These are phyloP conservation scores for Leishmania braziliensis DNA, from an alignment of 208 protist genomes.

Conservation along the genomic window DNA sequence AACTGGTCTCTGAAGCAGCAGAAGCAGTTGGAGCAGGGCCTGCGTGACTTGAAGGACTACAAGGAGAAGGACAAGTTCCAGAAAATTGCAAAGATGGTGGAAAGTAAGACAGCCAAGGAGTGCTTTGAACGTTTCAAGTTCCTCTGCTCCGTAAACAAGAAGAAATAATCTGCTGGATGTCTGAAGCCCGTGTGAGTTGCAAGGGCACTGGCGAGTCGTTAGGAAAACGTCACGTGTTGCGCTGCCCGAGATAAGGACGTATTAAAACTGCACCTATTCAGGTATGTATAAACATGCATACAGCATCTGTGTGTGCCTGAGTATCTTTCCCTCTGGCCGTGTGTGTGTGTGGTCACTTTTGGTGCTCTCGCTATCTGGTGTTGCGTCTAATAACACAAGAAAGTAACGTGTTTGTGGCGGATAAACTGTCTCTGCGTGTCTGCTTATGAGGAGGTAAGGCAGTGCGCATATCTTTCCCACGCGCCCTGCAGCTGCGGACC, in stretches of 20 bases:
- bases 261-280: background rate
- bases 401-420: background rate
- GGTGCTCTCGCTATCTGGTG: background rate
- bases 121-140: conserved; percentile 97
- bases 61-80: conserved; percentile 96
- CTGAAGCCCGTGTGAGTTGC: background rate
- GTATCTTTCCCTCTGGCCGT: background rate
- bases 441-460: background rate
- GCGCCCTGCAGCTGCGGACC: background rate
- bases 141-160: conserved; percentile 92
- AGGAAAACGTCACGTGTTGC: background rate
- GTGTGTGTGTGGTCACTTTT: background rate
- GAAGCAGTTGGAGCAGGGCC: conserved; percentile 93
- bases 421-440: background rate
- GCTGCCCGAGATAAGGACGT: background rate
- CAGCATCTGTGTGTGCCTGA: background rate
- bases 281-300: background rate
- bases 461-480: background rate
- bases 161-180: conserved; percentile 43
- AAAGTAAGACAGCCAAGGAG: conserved; percentile 95
- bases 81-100: conserved; percentile 92
- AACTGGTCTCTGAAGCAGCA: conserved; percentile 95
- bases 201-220: background rate
- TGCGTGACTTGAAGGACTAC: conserved; percentile 93
- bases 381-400: background rate